Conservation (phyloP, 2,329 filamentous ascomycete species). For the Microthyrium microscopicum region DNA sequence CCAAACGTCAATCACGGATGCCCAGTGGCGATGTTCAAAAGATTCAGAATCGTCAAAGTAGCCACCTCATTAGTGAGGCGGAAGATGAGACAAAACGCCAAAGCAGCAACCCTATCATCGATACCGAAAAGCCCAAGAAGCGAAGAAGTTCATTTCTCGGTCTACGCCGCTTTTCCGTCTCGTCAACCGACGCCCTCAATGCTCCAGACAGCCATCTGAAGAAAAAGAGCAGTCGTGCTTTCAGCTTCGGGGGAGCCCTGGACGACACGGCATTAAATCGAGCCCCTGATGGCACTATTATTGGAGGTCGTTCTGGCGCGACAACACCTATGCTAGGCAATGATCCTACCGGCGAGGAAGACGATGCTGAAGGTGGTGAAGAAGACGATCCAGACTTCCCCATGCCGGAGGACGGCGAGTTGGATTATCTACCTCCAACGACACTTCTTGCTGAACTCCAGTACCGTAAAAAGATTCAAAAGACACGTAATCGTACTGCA, state of each 20-base stretch:
- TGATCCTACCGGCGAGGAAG: slow-evolving; percentile 19
- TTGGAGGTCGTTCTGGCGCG: neutral
- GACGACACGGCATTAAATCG: slow-evolving; percentile 8
- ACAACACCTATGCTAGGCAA: slow-evolving; percentile 12
- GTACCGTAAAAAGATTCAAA: slow-evolving; percentile 76
- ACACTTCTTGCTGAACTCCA: slow-evolving; percentile 87
- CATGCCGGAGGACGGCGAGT: slow-evolving; percentile 15
- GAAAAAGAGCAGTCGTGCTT: slow-evolving; percentile 18
- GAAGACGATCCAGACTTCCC: slow-evolving; percentile 21
- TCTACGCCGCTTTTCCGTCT: slow-evolving; percentile 14
- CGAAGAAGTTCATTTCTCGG: slow-evolving; percentile 8
- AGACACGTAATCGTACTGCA: slow-evolving; percentile 56
- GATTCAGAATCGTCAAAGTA: slow-evolving; percentile 14
- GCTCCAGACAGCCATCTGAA: slow-evolving; percentile 24
- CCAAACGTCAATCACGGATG: no score
- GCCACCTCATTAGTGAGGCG: neutral
- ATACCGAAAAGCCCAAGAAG: no score
- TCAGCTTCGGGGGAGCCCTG: slow-evolving; percentile 14
- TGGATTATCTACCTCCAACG: slow-evolving; percentile 58
- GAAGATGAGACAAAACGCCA: slow-evolving; percentile 2
- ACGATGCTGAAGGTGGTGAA: slow-evolving; percentile 29
- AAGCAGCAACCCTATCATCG: no score
- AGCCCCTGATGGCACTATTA: slow-evolving; percentile 5
- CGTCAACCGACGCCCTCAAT: slow-evolving; percentile 10
- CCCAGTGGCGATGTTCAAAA: no score